phyloP scores from a whole-genome alignment of 2,329 filamentous ascomycete species.

The Colletotrichum scovillei region DNA sequence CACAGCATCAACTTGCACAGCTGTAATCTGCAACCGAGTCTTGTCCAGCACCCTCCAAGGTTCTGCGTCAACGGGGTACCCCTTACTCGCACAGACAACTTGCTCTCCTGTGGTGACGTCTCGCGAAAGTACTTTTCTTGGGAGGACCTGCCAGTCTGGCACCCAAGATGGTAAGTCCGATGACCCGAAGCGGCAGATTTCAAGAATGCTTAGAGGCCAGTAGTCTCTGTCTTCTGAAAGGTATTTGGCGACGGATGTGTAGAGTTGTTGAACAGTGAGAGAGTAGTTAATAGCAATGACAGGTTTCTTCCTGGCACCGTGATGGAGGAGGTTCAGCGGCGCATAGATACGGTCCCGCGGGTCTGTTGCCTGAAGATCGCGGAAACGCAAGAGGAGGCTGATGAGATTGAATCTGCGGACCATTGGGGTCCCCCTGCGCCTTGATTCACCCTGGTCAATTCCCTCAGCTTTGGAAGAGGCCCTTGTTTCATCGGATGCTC shows the following conservation, averaged over 20 bases:
- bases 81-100: background rate
- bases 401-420: background rate
- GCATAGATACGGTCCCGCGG: background rate
- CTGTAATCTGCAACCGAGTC: background rate
- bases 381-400: background rate
- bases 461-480: no score
- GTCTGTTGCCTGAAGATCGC: background rate
- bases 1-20: background rate
- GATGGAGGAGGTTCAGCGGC: background rate
- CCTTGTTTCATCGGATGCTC: no score
- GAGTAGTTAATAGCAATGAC: background rate
- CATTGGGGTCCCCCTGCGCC: background rate
- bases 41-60: background rate
- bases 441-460: background rate
- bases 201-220: background rate
- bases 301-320: background rate
- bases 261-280: background rate
- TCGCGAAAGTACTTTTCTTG: background rate
- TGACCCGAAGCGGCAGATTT: background rate
- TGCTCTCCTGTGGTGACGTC: background rate
- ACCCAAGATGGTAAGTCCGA: background rate
- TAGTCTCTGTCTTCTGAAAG: background rate
- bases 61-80: fast-evolving
- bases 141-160: background rate
- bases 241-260: background rate